A percentile compares a stretch with the other conserved stretches of the same genome.
These are phyloP conservation scores for Eucalyptus curtisii DNA, from an alignment of 345 rosid genomes.

Conservation along the genomic window DNA sequence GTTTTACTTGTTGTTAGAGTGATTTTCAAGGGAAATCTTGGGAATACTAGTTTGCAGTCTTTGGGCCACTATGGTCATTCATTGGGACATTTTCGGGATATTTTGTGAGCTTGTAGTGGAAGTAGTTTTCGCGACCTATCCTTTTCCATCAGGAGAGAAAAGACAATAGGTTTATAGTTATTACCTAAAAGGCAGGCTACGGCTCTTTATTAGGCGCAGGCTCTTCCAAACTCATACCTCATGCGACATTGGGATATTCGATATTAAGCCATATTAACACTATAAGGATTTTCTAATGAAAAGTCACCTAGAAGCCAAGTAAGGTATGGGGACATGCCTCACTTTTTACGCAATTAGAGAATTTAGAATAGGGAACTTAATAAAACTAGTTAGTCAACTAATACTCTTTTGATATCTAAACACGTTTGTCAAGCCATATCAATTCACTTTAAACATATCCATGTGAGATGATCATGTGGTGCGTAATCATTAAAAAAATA, in stretches of 20 bases:
- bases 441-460: too few relatives aligned
- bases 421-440: accelerated
- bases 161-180: too few relatives aligned
- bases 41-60: neutral
- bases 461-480: too few relatives aligned
- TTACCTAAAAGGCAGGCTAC: accelerated
- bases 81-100: neutral
- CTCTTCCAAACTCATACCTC: accelerated
- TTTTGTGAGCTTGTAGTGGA: neutral
- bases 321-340: too few relatives aligned
- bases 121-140: accelerated
- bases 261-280: too few relatives aligned
- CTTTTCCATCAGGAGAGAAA: too few relatives aligned
- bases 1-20: neutral
- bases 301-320: too few relatives aligned
- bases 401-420: too few relatives aligned
- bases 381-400: accelerated
- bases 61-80: too few relatives aligned
- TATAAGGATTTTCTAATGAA: too few relatives aligned
- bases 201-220: accelerated
- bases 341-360: too few relatives aligned
- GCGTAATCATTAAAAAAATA: accelerated
- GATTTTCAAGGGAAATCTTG: neutral
- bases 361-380: too few relatives aligned
- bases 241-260: accelerated